phyloP scores from a whole-genome alignment of 129 eudicot genomes.

The Cynara cardunculus region DNA sequence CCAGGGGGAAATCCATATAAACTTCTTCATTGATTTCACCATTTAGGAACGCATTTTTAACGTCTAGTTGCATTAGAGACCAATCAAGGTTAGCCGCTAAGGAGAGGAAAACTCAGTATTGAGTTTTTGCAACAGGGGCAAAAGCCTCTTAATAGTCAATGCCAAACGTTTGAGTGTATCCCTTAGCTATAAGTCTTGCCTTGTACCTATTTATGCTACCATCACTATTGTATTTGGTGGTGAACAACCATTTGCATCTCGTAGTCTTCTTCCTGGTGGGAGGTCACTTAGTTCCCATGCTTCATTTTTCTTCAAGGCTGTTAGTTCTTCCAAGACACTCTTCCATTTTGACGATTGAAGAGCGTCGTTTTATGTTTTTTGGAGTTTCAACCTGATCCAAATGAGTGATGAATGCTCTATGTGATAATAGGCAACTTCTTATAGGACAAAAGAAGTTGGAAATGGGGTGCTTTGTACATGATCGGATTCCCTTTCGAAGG shows the following conservation, averaged over 20 bases:
- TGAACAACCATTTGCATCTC: neutral
- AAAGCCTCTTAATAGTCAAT: too few species aligned
- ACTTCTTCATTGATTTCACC: neutral
- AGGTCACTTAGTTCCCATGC: neutral
- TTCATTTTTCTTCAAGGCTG: neutral
- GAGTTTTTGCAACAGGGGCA: neutral
- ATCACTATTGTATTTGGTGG: neutral
- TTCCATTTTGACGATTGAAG: too few species aligned
- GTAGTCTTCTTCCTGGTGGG: neutral
- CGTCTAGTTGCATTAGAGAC: neutral
- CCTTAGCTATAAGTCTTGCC: neutral
- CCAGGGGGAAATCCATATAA: neutral
- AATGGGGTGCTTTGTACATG: too few species aligned
- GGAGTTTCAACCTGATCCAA: too few species aligned
- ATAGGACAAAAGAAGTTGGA: too few species aligned
- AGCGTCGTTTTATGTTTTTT: too few species aligned
- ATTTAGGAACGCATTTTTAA: neutral
- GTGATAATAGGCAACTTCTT: too few species aligned
- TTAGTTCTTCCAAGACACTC: too few species aligned
- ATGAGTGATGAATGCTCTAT: too few species aligned
- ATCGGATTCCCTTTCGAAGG: too few species aligned
- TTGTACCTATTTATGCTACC: neutral
- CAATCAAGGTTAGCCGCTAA: neutral
- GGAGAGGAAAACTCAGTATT: neutral
- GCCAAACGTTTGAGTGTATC: too few species aligned